Conservation (phyloP, 2,329 filamentous ascomycete species). For the Penicillium digitatum region DNA sequence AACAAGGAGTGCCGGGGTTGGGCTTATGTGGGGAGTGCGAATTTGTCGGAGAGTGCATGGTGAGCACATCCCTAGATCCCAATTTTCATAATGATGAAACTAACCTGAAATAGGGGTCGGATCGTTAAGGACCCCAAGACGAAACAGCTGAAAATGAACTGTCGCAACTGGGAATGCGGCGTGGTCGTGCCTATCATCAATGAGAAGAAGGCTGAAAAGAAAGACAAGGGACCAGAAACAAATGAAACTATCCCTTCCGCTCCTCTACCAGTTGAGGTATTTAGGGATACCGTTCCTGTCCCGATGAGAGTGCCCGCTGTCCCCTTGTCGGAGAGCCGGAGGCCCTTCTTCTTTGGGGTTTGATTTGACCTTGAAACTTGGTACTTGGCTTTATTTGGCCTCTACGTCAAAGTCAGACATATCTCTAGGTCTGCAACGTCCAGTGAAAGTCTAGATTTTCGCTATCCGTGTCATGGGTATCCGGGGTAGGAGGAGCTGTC, state of each 20-base stretch:
- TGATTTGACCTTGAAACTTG: background rate
- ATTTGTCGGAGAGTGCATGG: conserved; percentile 91
- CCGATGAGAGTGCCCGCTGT: conserved; percentile 42
- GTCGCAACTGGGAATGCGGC: conserved; percentile 94
- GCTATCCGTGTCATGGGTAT: background rate
- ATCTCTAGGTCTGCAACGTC: background rate
- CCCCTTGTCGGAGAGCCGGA: conserved; percentile 7
- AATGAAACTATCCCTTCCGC: background rate
- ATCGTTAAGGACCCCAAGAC: conserved; percentile 66
- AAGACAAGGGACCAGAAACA: background rate
- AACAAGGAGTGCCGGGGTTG: conserved; percentile 53
- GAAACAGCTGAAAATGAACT: conserved; percentile 69
- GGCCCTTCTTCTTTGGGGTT: conserved; percentile 5
- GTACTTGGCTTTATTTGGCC: background rate
- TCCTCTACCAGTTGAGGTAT: conserved; percentile 26
- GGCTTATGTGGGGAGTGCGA: conserved; percentile 86
- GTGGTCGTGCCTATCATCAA: conserved; percentile 64
- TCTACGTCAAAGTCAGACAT: background rate
- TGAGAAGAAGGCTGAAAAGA: conserved; percentile 30
- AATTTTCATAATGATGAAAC: background rate
- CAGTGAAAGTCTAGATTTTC: background rate
- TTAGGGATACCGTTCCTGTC: conserved; percentile 41
- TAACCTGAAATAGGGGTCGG: conserved; percentile 60
- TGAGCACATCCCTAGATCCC: conserved; percentile 44
- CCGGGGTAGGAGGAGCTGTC: background rate